Base-by-base conservation (phyloP, 306 rosid species). In the Cucumis hystrix region DNA sequence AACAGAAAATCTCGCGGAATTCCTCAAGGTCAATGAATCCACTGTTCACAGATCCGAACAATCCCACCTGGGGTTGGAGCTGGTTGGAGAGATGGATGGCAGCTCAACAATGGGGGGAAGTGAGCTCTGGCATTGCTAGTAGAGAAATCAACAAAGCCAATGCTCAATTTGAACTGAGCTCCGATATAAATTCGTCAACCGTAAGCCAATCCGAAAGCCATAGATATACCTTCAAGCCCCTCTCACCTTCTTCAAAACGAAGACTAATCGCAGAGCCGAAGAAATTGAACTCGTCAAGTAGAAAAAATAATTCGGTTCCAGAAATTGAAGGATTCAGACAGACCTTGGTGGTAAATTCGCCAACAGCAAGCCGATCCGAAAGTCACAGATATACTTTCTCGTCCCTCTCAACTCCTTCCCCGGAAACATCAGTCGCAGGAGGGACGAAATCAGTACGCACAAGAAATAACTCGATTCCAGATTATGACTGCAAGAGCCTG, bases 21-120 rank as follows among this genome's bases (percentile, higher is more conserved):
- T 79, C 93, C 21, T 79, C 91, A 6, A 88, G 83, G 81, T 88
- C 91, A 76, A 40, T 85, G 67, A 92, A 86, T 83, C 96, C 97
- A 59, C 83, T 95, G 92, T 95, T 95, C 86, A 90, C 87, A 91
- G 98, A 95, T 85, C 96, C 97, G 80, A 86, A 89, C 63, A 90
- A 92, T 86, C 98, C 96, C 41, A 74, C 87, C 51, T 95, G 98
- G 98, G 98, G 98, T 1, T 95, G 98, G 98, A 92, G 97, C 87
- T 92, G 98, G 98, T 82, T 95, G 79, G 98, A 94, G 81, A 83
- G 98, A 77, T 94, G 98, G 97, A 92, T 85, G 95, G 97, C 98
- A 55, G 95, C 96, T 10, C 85, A 88, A 55, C 87, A 96, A 23
- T 92, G 87, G 86, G 97, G 91, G 83, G 78, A 82, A 75, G 81